Conservation (phyloP, 495 filamentous ascomycete species). For the Terfezia boudieri region DNA sequence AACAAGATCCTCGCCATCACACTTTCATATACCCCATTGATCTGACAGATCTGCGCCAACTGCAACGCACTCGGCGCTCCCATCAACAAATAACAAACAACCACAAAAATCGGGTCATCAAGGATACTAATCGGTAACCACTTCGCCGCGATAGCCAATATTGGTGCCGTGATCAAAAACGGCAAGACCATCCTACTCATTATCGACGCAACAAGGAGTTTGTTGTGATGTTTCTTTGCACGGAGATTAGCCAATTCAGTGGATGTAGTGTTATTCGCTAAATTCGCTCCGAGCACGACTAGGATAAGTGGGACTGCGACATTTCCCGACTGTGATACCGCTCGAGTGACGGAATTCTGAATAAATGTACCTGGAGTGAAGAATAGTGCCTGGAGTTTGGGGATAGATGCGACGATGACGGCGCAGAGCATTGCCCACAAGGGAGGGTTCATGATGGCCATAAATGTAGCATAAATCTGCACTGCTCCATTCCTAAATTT, state of each 20-base stretch:
- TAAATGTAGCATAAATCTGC: constrained; percentile 20
- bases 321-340: constrained; percentile 60
- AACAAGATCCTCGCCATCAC: constrained; percentile 85
- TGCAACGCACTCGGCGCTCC: constrained; percentile 89
- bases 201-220: constrained; percentile 64
- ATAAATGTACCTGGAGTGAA: constrained; percentile 79
- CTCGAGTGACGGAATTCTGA: constrained; percentile 76
- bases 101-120: constrained; percentile 92
- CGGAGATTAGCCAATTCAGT: constrained; percentile 31
- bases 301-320: constrained; percentile 90
- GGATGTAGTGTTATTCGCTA: constrained; percentile 53
- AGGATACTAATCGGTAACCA: constrained; percentile 83
- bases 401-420: constrained; percentile 78
- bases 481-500: background rate
- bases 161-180: constrained; percentile 77
- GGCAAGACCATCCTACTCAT: constrained; percentile 82
- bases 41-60: constrained; percentile 93
- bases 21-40: constrained; percentile 84
- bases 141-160: constrained; percentile 76
- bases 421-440: constrained; percentile 90
- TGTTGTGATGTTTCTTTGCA: constrained; percentile 42
- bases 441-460: constrained; percentile 95
- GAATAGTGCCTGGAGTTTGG: constrained; percentile 58
- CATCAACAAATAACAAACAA: constrained; percentile 89
- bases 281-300: constrained; percentile 86